Evolutionary conservation across 2,329 filamentous ascomycete genomes (phyloP), one percentile per base, ranked within the genome.

Genomic region (Chrysosporium queenslandicum): DNA sequence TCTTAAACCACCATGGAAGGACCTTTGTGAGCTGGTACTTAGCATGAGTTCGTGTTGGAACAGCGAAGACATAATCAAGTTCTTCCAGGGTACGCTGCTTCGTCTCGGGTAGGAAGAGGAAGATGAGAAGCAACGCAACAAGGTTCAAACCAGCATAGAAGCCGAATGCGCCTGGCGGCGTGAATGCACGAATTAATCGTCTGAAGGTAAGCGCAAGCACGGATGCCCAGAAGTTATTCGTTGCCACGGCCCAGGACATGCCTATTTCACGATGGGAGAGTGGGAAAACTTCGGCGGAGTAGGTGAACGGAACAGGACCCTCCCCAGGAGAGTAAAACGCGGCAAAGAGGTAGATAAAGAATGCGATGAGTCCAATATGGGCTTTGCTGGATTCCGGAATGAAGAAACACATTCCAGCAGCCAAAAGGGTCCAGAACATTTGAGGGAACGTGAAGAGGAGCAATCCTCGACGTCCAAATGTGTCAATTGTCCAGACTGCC

Each of bases 381-480:
- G 73, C 71, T 0, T 63, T 59, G 43, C 14, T 58, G 70, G 64
- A 59, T 25, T 59, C 56, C 0, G 68, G 68, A 16, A 82, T 74
- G 39, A 77, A 71, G 46, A 78, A 80, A 60, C 75, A 80, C 50
- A 83, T 73, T 4, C 78, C 81, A 12, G 79, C 80, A 0, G 78
- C 77, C 0, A 84, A 71, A 12, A 84, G 67, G 2, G 79, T 80
- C 79, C 80, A 82, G n/a, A 77, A 78, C 80, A 84, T 84, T 53
- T 83, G 74, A 0, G 81, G 80, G 61, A 84, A 83, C 2, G 81
- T 84, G 64, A 84, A 83, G 0, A 83, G 69, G 1, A 83, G 72
- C 14, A 85, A 70, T 12, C 77, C 70, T 30, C 81, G 75, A 32
- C 81, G 78, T 21, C 81, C 81, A 55, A 77, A 83, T 0, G 80